Evolutionary conservation across 108 stramenopile genomes (phyloP).

Genomic region (Poteriospumella lacustris): DNA sequence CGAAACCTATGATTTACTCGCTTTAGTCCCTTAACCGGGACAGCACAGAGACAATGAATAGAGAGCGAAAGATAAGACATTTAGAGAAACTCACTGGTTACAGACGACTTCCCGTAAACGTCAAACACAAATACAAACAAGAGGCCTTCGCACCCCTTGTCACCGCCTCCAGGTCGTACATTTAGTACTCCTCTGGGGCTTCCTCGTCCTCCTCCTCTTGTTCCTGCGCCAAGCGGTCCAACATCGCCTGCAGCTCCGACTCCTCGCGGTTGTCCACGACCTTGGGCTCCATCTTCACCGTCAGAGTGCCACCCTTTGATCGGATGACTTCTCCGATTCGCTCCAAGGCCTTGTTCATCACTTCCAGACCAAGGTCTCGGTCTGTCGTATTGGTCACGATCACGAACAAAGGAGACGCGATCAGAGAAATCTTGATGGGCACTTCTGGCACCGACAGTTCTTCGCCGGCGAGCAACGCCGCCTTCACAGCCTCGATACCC

Average conservation of each 20-base stretch:
- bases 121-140: no score
- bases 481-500: slow-evolving; percentile 95
- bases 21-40: no score
- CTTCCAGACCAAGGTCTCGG: slow-evolving; percentile 84
- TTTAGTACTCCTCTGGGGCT: slow-evolving; percentile 83
- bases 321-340: slow-evolving; percentile 71
- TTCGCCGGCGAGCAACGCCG: slow-evolving; percentile 88
- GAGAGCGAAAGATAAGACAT: no score
- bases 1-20: no score
- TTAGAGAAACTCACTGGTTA: no score
- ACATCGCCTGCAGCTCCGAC: slow-evolving; percentile 90
- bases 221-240: slow-evolving; percentile 88
- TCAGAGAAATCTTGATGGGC: slow-evolving; percentile 87
- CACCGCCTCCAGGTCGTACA: no score
- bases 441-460: slow-evolving; percentile 65
- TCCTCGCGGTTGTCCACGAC: slow-evolving; percentile 95
- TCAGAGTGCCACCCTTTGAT: slow-evolving; percentile 85
- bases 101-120: no score
- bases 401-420: slow-evolving; percentile 95
- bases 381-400: slow-evolving; percentile 90
- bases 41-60: no score
- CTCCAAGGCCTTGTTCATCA: slow-evolving; percentile 79
- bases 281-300: slow-evolving; percentile 97
- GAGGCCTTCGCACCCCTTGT: no score
- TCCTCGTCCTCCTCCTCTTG: slow-evolving; percentile 94